Conservation (phyloP, 2,329 filamentous ascomycete genomes). For the Dothistroma septosporum region DNA sequence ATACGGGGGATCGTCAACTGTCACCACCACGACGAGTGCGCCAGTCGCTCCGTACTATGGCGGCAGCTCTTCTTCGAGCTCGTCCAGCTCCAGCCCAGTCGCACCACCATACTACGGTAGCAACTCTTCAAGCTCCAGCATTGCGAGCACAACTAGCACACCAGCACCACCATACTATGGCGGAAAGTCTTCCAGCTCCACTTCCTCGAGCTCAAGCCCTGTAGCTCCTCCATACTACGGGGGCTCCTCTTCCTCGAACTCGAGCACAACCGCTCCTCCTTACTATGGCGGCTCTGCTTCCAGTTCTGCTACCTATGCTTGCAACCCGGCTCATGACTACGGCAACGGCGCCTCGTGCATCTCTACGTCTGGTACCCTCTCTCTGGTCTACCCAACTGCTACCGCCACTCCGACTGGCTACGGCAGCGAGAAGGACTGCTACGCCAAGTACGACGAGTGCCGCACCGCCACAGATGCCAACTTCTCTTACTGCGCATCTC, state of each 20-base stretch:
- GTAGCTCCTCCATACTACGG: constrained; percentile 8
- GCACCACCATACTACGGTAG: constrained; percentile 20
- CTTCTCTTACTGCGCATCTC: constrained; percentile 10
- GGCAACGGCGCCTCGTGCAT: constrained; percentile 19
- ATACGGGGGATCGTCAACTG: not conserved
- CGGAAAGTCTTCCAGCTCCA: too few relatives aligned
- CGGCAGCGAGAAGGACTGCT: not conserved
- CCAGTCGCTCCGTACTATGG: not conserved
- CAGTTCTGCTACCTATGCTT: constrained; percentile 13
- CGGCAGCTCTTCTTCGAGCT: not conserved
- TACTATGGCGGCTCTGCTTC: not conserved
- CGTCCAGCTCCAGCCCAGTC: constrained; percentile 16
- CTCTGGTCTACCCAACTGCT: constrained; percentile 13
- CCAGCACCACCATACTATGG: constrained; percentile 16
- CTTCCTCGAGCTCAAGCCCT: too few relatives aligned
- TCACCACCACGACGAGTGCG: not conserved
- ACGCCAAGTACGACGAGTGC: constrained; percentile 8
- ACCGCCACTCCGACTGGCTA: constrained; percentile 4
- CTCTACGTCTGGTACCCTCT: constrained; percentile 17
- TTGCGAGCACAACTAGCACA: constrained; percentile 9
- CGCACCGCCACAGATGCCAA: constrained; percentile 11
- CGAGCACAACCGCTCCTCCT: not conserved
- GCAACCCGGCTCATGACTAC: constrained; percentile 24
- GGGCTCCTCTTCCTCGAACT: not conserved
- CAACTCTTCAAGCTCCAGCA: constrained; percentile 1